Percentiles rank a stretch among this genome's conserved stretches.
Conservation (phyloP, 441 rosid genomes). For the Rhodomyrtus psidioides region DNA sequence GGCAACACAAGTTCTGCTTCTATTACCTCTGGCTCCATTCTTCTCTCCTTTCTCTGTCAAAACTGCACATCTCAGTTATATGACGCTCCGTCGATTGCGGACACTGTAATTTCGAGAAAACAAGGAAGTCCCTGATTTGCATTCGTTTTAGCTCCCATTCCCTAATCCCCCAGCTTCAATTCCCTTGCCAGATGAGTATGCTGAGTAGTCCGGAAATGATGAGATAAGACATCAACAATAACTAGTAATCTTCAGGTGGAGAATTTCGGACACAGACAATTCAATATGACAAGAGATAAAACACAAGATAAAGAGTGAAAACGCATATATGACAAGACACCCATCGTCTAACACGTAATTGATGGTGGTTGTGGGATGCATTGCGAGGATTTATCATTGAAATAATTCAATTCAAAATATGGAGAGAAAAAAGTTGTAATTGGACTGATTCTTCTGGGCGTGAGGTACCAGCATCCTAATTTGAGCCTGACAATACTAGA, state of each 20-base stretch:
- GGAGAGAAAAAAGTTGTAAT: not conserved
- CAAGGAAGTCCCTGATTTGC: not conserved
- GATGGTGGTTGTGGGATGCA: not conserved
- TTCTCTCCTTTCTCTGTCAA: not conserved
- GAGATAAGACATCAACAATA: not conserved
- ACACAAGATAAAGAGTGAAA: not conserved
- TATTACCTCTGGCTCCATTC: conserved; percentile 67
- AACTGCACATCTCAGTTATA: not conserved
- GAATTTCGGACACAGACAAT: not conserved
- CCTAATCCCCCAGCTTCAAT: not conserved
- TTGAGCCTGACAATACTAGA: not conserved
- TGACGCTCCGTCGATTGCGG: fast-evolving
- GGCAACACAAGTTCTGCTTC: conserved; percentile 74
- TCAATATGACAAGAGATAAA: not conserved
- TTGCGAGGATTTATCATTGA: not conserved
- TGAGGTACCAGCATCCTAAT: not conserved
- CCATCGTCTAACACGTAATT: not conserved
- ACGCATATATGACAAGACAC: not conserved
- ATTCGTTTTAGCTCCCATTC: not conserved
- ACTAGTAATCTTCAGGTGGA: not conserved
- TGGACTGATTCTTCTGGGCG: not conserved
- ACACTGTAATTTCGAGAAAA: not conserved
- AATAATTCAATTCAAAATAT: not conserved
- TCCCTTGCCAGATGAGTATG: not conserved
- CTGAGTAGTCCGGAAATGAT: not conserved